Percentiles rank a stretch among this genome's conserved stretches.
phyloP scores from a whole-genome alignment of 2,329 filamentous ascomycete species.

The Rhynchosporium secalis region DNA sequence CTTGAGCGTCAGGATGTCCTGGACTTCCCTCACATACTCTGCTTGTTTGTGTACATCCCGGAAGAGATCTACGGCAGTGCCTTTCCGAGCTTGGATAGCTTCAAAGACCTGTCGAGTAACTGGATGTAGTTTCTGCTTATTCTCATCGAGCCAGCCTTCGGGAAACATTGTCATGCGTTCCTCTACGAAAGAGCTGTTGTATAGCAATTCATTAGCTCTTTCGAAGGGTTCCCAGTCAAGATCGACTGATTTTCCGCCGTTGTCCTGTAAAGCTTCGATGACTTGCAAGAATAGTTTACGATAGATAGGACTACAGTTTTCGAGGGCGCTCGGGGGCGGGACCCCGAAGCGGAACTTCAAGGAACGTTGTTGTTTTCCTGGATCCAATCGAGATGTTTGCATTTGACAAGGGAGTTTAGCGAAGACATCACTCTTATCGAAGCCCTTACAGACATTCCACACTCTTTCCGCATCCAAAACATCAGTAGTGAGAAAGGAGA shows the following conservation, averaged over 20 bases:
- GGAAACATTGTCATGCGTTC: conserved; percentile 48
- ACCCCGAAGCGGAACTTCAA: conserved; percentile 51
- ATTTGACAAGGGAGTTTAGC: conserved; percentile 44
- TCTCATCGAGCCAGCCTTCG: conserved; percentile 45
- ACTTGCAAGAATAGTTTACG: conserved; percentile 46
- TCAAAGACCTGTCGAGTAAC: conserved; percentile 49
- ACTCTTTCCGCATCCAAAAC: conserved; percentile 49
- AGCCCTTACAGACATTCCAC: conserved; percentile 49
- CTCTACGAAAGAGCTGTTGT: conserved; percentile 53
- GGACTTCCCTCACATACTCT: conserved; percentile 45
- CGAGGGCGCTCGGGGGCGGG: conserved; percentile 47
- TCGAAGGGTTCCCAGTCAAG: conserved; percentile 49
- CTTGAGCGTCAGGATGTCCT: conserved; percentile 42
- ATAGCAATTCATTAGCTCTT: conserved; percentile 51
- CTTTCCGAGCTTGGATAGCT: conserved; percentile 37
- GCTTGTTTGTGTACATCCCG: conserved; percentile 49
- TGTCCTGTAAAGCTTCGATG: conserved; percentile 41
- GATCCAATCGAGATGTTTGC: conserved; percentile 13
- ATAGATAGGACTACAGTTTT: conserved; percentile 45
- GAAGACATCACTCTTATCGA: conserved; percentile 51
- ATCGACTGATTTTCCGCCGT: conserved; percentile 39
- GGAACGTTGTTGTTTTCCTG: conserved; percentile 28
- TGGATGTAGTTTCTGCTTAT: conserved; percentile 52
- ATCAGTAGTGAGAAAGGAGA: conserved; percentile 49
- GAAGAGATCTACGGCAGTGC: conserved; percentile 50